Evolutionary conservation across 2,329 filamentous ascomycete species (phyloP), one percentile per base, ranked within the genome.

Genomic region (Talaromyces rugulosus): DNA sequence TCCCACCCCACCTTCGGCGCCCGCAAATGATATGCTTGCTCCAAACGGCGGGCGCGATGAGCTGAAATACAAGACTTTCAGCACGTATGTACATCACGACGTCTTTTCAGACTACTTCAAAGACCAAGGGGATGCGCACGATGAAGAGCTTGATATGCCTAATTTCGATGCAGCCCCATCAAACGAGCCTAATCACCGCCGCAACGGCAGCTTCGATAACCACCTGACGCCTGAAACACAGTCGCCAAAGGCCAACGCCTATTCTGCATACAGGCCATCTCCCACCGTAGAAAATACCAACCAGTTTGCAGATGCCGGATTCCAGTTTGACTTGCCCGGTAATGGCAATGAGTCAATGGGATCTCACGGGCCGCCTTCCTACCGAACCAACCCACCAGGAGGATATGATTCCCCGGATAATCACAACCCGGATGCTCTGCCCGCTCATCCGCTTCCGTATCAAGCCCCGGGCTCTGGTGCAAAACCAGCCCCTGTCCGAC

Each of bases 281-380:
- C 69, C 67, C 40, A 64, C 68, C 44, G 67, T 80, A 73, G 61
- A 82, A 78, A 63, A 82, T 76, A 60, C 83, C 75, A 70, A 81
- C 77, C 42, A 75, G 47, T 77, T 79, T 59, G 73, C 76, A 54
- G 72, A 77, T 64, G 73, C 90, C 67, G 81, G 85, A 2, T 89
- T 89, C 8, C 82, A 90, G 1, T 92, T 92, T 66, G 90, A 92
- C 69, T 89, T 93, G 83, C 87, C 85, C 2, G 34, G 40, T 36
- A 56, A 36, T 36, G 42, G 50, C n/a, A 59, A 55, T 28, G 51
- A 36, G 1, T 62, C 61, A 3, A 53, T 59, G 52, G 61, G 56
- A 51, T 62, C 60, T 23, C 55, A 59, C 7, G 51, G 40, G 2
- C 56, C 56, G 31, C 28, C 56, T 58, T 36, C 42, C 4, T 58